Percentiles rank a stretch among this genome's conserved stretches.
phyloP scores from a whole-genome alignment of 768 basidiomycete species.

The Austroboletus festivus region DNA sequence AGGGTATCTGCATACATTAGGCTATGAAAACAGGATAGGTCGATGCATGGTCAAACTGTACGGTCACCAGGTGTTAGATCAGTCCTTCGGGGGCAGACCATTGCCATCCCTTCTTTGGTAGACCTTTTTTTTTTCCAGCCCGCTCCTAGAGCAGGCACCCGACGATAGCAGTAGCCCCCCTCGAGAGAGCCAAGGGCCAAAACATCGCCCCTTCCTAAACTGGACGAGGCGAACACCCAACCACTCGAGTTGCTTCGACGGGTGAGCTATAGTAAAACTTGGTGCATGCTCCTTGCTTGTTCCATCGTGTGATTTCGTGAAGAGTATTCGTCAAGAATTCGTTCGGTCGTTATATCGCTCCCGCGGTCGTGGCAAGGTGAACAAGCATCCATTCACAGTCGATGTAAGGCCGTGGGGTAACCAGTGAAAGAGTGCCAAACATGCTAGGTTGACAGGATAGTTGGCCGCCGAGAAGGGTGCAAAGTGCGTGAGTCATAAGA shows the following conservation, averaged over 20 bases:
- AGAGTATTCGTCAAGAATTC: slow-evolving; percentile 39
- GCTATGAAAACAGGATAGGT: slow-evolving; percentile 24
- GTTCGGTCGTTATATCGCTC: slow-evolving; percentile 32
- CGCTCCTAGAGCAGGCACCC: slow-evolving; percentile 33
- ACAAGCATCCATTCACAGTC: slow-evolving; percentile 17
- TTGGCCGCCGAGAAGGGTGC: slow-evolving; percentile 24
- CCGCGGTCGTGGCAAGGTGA: slow-evolving; percentile 32
- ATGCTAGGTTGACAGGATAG: slow-evolving; percentile 22
- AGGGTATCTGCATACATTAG: slow-evolving; percentile 13
- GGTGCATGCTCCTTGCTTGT: slow-evolving; percentile 24
- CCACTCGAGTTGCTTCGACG: slow-evolving; percentile 6
- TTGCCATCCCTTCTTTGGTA: slow-evolving; percentile 21
- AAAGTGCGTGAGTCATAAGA: slow-evolving; percentile 20
- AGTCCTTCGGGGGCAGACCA: slow-evolving; percentile 29
- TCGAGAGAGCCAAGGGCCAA: slow-evolving; percentile 21
- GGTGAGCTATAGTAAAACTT: slow-evolving; percentile 19
- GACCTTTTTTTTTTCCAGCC: slow-evolving; percentile 29
- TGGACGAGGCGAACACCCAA: slow-evolving; percentile 10
- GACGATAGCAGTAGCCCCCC: slow-evolving; percentile 18
- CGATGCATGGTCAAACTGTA: slow-evolving; percentile 17
- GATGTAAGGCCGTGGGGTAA: slow-evolving; percentile 13
- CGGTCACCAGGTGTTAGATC: slow-evolving; percentile 21
- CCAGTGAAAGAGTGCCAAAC: slow-evolving; percentile 12
- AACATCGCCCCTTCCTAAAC: slow-evolving; percentile 5
- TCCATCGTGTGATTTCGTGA: slow-evolving; percentile 30